Base-by-base conservation (phyloP, 169 alveolate species). In the Plasmodium fragile region DNA sequence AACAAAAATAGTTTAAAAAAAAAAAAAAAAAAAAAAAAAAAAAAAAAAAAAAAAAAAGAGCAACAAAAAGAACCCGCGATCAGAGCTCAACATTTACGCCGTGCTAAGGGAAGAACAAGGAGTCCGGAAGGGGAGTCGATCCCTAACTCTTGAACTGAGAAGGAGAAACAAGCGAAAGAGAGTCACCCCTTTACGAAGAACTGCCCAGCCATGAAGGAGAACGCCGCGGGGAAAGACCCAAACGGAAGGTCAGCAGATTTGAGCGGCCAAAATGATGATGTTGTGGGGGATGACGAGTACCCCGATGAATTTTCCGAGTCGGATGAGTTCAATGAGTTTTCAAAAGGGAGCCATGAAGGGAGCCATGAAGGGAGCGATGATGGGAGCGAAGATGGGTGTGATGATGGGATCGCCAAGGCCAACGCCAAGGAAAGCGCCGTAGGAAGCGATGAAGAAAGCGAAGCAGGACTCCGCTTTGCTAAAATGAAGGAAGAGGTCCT, bases 231-330 rank as follows among this genome's bases (percentile, higher is more conserved):
- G 34, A n/a, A 65, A 22, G 10, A 65, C 6, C 32, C 39, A 7
- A 65, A 22, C 22, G 59, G 36, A 65, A 4, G 13, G 75, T 8
- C 36, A 65, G n/a, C n/a, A 16, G 36, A 65, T 7, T 49, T n/a
- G n/a, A 11, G 34, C 41, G 18, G 30, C 82, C 45, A 83, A 30
- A 49, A 32, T 25, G 93, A 84, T 2, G 75, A 84, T 53, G 85
- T 84, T 11, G 93, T 84, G 3, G 93, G 93, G 43, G 93, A 84
- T 49, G 84, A 75, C 18, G 93, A 84, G 25, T 84, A 84, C 72
- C 84, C 78, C 10, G 84, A 84, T 18, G 93, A 84, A 25, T 84
- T 84, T 84, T 84, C 93, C 25, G 93, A 72, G n/a, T 77, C 32
- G 10, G 36, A 22, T 41, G 84, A 32, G 3, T 72, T 41, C 30